Evolutionary conservation across 148 eudicot genomes (phyloP), one percentile per base, ranked within the genome.

Genomic region (Linanthus parryae): DNA sequence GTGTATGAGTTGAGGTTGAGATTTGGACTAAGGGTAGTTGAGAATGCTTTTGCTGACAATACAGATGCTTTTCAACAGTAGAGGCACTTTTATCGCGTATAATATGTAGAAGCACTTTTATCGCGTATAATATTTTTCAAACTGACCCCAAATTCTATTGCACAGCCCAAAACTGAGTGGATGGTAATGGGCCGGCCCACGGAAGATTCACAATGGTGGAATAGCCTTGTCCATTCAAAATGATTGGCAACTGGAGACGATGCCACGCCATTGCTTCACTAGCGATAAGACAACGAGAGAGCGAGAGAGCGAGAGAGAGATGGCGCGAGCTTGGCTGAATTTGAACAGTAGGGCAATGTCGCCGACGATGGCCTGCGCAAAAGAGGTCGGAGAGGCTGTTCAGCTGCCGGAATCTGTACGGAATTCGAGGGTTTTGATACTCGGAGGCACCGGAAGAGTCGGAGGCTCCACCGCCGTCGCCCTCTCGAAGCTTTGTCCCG

Each of bases 401-500:
- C 57, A 20, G 9, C 48, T 65, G 16, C 60, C 57, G 15, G 52
- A 26, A 41, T 64, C 66, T 54, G 71, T 45, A 50, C 49, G 39
- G 18, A 88, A 69, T 39, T 73, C 87, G 28, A 79, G 83, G 81
- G 77, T 91, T 46, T 61, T 91, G 73, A 60, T 91, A 53, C 62
- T 91, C 29, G 98, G 98, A 2, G 98, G 95, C 5, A 91, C 98
- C 14, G 98, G 98, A 2, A 76, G 98, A 73, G 98, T 91, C 41
- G 96, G 98, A 25, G 94, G 96, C 31, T 92, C 98, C 19, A 84
- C 96, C 44, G 98, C 96, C 25, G 18, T 79, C 18, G 87, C 96
- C 56, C 90, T 92, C 42, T 77, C 90, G 42, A 67, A 57, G 2
- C 59, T 87, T 30, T 82, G 74, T 21, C 96, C 98, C 23, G 68